Conservation (phyloP, 257 asterid genomes). For the Perilla frutescens region DNA sequence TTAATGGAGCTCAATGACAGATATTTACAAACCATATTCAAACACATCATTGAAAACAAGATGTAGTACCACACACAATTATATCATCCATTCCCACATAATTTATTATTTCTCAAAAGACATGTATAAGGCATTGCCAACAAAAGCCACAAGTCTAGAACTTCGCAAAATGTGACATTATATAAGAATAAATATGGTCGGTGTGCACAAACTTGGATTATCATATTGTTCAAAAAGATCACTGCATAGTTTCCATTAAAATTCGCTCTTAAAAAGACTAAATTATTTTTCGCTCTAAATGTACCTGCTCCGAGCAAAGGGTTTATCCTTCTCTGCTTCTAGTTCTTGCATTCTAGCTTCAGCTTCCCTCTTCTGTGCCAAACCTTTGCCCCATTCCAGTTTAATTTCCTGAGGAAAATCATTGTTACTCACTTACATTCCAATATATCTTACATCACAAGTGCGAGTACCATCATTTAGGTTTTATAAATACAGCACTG, state of each 20-base stretch:
- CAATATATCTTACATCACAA: slow-evolving; percentile 3
- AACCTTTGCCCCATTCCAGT: slow-evolving; percentile 94
- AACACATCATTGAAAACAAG: slow-evolving; percentile 18
- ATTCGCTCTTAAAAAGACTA: not conserved
- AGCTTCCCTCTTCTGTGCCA: slow-evolving; percentile 93
- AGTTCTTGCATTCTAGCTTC: slow-evolving; percentile 74
- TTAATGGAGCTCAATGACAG: slow-evolving; percentile 8
- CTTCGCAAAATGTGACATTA: not conserved
- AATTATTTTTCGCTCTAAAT: slow-evolving; percentile 2
- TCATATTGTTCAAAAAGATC: slow-evolving; percentile 6
- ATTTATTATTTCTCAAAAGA: not conserved
- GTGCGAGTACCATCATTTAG: not conserved
- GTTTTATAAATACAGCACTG: not conserved
- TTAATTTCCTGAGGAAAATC: slow-evolving; percentile 71
- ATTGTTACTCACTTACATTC: slow-evolving; percentile 9
- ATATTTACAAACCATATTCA: slow-evolving; percentile 23
- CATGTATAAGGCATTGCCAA: not conserved
- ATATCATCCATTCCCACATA: not conserved
- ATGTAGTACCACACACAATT: not conserved
- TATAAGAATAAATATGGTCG: not conserved
- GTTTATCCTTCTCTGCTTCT: slow-evolving; percentile 88
- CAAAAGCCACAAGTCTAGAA: slow-evolving; percentile 4
- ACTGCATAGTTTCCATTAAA: not conserved
- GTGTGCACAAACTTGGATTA: not conserved
- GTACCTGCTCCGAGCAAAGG: slow-evolving; percentile 93